Base-by-base conservation (phyloP, 306 rosid genomes). In the Ormosia semicastrata region DNA sequence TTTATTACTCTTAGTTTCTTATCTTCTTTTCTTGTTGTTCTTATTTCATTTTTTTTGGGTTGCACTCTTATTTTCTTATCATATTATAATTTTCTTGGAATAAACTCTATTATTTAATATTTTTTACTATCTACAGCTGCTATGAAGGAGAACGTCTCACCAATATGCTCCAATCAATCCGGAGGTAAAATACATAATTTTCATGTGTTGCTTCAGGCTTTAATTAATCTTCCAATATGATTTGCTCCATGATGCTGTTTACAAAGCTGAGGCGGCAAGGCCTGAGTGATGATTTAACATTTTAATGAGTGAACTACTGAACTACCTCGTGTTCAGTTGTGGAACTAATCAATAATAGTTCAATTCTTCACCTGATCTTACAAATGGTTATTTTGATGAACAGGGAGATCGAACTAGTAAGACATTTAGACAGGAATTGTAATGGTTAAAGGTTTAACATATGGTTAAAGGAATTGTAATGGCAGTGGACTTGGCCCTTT, bases 121-220 rank as follows among this genome's bases (percentile, higher is more conserved):
- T 65, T 75, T 56, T 80, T 59, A 34, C 37, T 43, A 12, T 70
- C 47, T 76, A 82, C 80, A 90, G 93, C 82, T 86, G 54, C 83
- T 93, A 84, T 57, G 92, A 93, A 84, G 95, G 89, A 8, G 87
- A 88, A 62, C 76, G 79, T 60, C 94, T 90, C 12, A 66, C 82
- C 76, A 47, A 69, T 73, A 80, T 92, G 81, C 86, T 94, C 72
- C 89, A 79, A 56, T 92, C 89, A 57, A 87, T 90, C 62, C 91
- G 32, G 40, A 86, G 93, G 96, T 91, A 66, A 62, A 53, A 36
- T 69, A 5, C 64, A 46, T 33, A 3, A 29, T 77, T 43, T 62
- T 66, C 64, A 37, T 53, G 33, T 50, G 15, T 44, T 49, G 33
- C 59, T 59, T 52, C 14, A 5, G 75, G 49, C 40, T 65, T 58